Conservation (phyloP, 2,329 filamentous ascomycete species). For the Pestalotiopsis sp. region DNA sequence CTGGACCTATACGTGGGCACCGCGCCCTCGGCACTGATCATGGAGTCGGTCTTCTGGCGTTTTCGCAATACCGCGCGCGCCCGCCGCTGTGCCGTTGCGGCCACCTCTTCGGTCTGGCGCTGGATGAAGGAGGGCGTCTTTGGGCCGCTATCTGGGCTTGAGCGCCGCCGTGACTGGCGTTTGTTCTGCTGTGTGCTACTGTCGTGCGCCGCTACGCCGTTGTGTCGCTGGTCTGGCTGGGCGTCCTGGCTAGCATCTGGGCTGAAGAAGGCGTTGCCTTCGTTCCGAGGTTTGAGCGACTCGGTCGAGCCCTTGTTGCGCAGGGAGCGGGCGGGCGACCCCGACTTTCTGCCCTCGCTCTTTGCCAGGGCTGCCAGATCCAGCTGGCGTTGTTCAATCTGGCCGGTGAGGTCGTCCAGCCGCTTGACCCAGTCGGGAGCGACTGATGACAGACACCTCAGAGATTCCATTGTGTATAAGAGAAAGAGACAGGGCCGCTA, state of each 20-base stretch:
- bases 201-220: not conserved
- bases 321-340: constrained; percentile 42
- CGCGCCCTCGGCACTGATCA: constrained; percentile 50
- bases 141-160: constrained; percentile 36
- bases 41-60: constrained; percentile 53
- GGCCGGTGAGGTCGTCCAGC: constrained; percentile 61
- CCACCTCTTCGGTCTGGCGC: constrained; percentile 47
- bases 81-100: constrained; percentile 46
- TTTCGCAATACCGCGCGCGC: constrained; percentile 52
- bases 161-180: constrained; percentile 22
- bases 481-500: constrained; percentile 27
- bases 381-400: constrained; percentile 63
- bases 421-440: constrained; percentile 63
- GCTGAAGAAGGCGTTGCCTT: constrained; percentile 32
- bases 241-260: constrained; percentile 13
- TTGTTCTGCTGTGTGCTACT: constrained; percentile 9
- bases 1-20: constrained; percentile 67
- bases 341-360: constrained; percentile 29
- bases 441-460: constrained; percentile 56
- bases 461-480: constrained; percentile 47
- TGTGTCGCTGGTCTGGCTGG: not conserved
- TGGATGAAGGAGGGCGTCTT: constrained; percentile 38
- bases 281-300: constrained; percentile 53
- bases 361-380: constrained; percentile 55
- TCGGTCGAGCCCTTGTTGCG: constrained; percentile 57